A percentile compares a stretch with the other conserved stretches of the same genome.
These are phyloP conservation scores for Coccomyxa sp. DNA, from an alignment of 139 green algal species.

Conservation along the genomic window DNA sequence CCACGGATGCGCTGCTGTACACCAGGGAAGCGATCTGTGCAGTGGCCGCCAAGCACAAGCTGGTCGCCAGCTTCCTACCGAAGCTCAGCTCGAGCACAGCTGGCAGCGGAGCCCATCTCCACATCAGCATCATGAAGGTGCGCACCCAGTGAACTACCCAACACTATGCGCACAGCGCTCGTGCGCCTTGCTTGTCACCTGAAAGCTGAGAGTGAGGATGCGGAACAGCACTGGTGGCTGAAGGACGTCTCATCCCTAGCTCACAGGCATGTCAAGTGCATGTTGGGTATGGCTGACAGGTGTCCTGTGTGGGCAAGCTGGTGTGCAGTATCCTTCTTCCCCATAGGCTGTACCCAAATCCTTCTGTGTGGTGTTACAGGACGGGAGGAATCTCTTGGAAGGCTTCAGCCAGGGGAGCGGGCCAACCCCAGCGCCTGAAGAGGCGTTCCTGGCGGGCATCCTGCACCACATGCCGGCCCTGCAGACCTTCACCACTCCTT, in stretches of 20 bases:
- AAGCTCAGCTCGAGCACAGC: conserved; percentile 34
- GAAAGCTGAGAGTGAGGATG: too few relatives aligned
- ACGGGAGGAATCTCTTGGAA: background rate
- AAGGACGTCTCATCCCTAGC: background rate
- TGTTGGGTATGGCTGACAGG: background rate
- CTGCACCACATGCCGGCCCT: conserved; percentile 51
- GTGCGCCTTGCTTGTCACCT: too few relatives aligned
- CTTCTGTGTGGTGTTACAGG: background rate
- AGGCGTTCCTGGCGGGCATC: conserved; percentile 51
- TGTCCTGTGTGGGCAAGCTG: background rate
- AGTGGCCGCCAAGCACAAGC: conserved; percentile 25
- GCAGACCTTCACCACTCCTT: conserved; percentile 45
- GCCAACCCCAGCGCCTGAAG: too few relatives aligned
- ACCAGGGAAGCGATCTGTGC: conserved; percentile 36
- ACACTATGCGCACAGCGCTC: background rate
- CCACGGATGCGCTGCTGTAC: conserved; percentile 50
- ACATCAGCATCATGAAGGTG: conserved; percentile 57
- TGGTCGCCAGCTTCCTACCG: conserved; percentile 49
- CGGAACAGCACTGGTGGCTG: too few relatives aligned
- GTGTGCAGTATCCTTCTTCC: background rate
- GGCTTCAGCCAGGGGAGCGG: background rate
- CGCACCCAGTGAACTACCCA: background rate
- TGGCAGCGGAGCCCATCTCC: conserved; percentile 50
- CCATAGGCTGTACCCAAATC: background rate
- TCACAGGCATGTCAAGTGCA: background rate